Conservation (phyloP, 2,329 filamentous ascomycete species). For the Penicillium sp. region DNA sequence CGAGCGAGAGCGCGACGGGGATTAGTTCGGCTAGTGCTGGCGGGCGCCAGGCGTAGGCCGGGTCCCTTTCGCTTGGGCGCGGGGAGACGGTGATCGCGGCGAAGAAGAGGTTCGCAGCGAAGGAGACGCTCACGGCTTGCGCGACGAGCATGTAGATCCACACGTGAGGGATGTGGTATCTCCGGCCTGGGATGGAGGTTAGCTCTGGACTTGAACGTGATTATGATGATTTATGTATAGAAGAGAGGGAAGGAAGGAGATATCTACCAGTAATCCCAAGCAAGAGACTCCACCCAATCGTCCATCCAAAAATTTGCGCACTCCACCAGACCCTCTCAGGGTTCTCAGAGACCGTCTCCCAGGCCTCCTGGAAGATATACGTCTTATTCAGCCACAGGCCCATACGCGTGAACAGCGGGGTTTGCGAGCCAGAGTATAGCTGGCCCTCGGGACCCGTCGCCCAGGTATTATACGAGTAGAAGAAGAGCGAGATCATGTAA, state of each 20-base stretch:
- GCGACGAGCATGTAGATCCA: slow-evolving; percentile 64
- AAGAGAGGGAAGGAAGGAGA: not conserved
- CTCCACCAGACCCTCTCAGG: slow-evolving; percentile 66
- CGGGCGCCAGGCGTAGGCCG: not conserved
- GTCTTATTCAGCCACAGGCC: slow-evolving; percentile 61
- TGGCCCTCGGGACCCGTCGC: slow-evolving; percentile 29
- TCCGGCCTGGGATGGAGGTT: slow-evolving; percentile 42
- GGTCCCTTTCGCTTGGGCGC: not conserved
- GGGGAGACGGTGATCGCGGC: slow-evolving; percentile 26
- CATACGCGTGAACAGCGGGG: slow-evolving; percentile 29
- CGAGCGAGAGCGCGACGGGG: slow-evolving; percentile 22
- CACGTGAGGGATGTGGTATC: slow-evolving; percentile 60
- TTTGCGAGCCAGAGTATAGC: slow-evolving; percentile 32
- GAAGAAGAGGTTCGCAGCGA: slow-evolving; percentile 67
- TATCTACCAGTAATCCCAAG: slow-evolving; percentile 60
- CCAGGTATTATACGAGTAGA: slow-evolving; percentile 58
- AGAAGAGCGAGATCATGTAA: slow-evolving; percentile 51
- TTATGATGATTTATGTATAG: not conserved
- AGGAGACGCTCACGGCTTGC: slow-evolving; percentile 64
- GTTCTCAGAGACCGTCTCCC: slow-evolving; percentile 61
- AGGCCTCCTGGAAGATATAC: slow-evolving; percentile 57
- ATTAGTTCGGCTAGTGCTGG: slow-evolving; percentile 16
- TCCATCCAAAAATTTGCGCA: slow-evolving; percentile 62
- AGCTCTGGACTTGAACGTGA: no score
- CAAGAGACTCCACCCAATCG: slow-evolving; percentile 61